Percentiles rank a stretch among this genome's conserved stretches.
Evolutionary conservation across 2,329 filamentous ascomycete genomes (phyloP).

Genomic region (Fusarium oligoseptatum): DNA sequence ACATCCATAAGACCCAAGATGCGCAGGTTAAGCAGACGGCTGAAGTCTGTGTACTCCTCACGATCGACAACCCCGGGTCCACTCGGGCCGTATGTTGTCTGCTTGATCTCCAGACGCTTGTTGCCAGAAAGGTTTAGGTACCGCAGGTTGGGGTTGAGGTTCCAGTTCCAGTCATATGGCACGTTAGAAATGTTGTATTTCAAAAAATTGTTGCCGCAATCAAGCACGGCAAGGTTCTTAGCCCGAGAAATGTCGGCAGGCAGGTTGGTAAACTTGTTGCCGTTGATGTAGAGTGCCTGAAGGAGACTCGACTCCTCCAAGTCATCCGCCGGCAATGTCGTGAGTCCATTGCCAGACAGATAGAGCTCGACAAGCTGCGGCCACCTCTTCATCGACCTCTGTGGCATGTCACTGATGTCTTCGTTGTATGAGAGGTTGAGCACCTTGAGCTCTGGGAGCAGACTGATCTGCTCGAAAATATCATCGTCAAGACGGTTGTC

Average conservation of each 20-base stretch:
- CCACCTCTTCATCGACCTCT: slow-evolving; percentile 89
- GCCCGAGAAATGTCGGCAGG: slow-evolving; percentile 96
- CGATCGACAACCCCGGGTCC: slow-evolving; percentile 67
- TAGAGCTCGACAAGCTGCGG: slow-evolving; percentile 92
- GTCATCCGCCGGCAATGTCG: slow-evolving; percentile 91
- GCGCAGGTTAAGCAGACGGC: slow-evolving; percentile 82
- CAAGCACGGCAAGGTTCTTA: slow-evolving; percentile 89
- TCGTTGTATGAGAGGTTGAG: slow-evolving; percentile 97
- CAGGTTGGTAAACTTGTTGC: slow-evolving; percentile 96
- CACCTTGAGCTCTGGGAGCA: slow-evolving; percentile 85
- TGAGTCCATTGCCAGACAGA: slow-evolving; percentile 93
- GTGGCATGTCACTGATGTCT: slow-evolving; percentile 87
- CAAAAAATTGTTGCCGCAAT: slow-evolving; percentile 93
- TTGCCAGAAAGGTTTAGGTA: slow-evolving; percentile 98
- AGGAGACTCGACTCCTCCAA: slow-evolving; percentile 89
- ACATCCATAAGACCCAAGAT: slow-evolving; percentile 98
- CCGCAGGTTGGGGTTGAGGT: slow-evolving; percentile 93
- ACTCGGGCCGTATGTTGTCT: slow-evolving; percentile 63
- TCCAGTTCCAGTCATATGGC: slow-evolving; percentile 99
- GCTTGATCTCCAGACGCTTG: slow-evolving; percentile 92
- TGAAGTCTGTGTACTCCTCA: slow-evolving; percentile 87
- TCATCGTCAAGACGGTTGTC: slow-evolving; percentile 96
- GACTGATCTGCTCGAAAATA: slow-evolving; percentile 89
- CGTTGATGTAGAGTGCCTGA: slow-evolving; percentile 94
- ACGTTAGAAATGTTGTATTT: slow-evolving; percentile 99